Conservation (phyloP, 805 yeast species). For the Metschnikowia kofuensis region DNA sequence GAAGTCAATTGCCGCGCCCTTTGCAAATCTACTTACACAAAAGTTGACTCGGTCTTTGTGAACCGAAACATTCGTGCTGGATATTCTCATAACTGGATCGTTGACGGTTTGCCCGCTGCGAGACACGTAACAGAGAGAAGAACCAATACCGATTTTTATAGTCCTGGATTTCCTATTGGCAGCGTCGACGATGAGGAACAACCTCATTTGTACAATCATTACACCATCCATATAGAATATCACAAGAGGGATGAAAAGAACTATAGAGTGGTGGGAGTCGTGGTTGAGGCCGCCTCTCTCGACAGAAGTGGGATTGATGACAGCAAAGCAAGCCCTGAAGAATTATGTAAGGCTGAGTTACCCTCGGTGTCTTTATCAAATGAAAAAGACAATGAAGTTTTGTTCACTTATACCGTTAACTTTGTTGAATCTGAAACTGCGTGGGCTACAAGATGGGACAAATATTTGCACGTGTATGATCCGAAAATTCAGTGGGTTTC, state of each 20-base stretch:
- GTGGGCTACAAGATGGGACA: conserved; percentile 99
- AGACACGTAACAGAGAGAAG: conserved; percentile 52
- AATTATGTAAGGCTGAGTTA: conserved; percentile 30
- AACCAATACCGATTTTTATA: conserved; percentile 63
- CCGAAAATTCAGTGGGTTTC: conserved; percentile 97
- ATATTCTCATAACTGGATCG: conserved; percentile 85
- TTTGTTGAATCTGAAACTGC: conserved; percentile 69
- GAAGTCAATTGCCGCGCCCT: conserved; percentile 64
- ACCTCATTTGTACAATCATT: conserved; percentile 78
- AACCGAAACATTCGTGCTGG: conserved; percentile 77
- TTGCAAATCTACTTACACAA: conserved; percentile 61
- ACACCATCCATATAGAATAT: conserved; percentile 73
- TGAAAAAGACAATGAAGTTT: conserved; percentile 45
- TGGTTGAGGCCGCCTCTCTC: conserved; percentile 66
- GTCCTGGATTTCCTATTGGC: conserved; percentile 82
- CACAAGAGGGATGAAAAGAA: conserved; percentile 67
- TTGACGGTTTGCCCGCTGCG: conserved; percentile 95
- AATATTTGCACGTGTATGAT: conserved; percentile 85
- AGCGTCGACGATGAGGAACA: conserved; percentile 51
- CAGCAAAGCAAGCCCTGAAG: conserved; percentile 22
- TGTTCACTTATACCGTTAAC: conserved; percentile 78
- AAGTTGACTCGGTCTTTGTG: conserved; percentile 69
- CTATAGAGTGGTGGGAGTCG: conserved; percentile 88
- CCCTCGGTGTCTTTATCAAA: conserved; percentile 49
- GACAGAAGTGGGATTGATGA: conserved; percentile 28